These are phyloP conservation scores for Apium graveolens DNA, from an alignment of 129 eudicot species.

Conservation along the genomic window DNA sequence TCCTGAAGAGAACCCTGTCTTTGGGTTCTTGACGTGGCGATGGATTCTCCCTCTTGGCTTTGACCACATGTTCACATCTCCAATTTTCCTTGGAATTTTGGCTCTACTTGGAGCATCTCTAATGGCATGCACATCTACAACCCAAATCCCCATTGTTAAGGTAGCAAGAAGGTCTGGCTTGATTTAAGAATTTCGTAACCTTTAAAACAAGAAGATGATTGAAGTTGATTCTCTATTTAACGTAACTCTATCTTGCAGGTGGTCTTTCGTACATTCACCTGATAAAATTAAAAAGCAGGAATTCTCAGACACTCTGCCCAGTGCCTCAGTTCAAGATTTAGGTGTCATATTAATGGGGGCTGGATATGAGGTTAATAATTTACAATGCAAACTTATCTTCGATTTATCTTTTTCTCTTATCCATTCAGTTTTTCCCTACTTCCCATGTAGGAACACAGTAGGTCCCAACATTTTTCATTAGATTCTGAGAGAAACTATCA, in stretches of 20 bases:
- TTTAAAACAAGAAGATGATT: neutral
- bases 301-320: slow-evolving; percentile 66
- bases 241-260: slow-evolving; percentile 36
- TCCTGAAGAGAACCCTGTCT: slow-evolving; percentile 72
- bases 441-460: neutral
- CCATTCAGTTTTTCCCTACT: too few species aligned
- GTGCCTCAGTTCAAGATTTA: slow-evolving; percentile 79
- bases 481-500: neutral
- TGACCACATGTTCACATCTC: slow-evolving; percentile 95
- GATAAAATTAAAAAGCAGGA: slow-evolving; percentile 73
- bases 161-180: slow-evolving; percentile 80
- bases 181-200: neutral
- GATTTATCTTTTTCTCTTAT: neutral
- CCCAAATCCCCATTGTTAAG: slow-evolving; percentile 89
- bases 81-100: slow-evolving; percentile 68
- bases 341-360: slow-evolving; percentile 84
- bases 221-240: neutral
- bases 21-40: slow-evolving; percentile 90
- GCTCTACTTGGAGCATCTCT: slow-evolving; percentile 78
- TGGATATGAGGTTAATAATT: slow-evolving; percentile 62
- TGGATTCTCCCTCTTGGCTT: slow-evolving; percentile 86
- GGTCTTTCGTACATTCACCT: slow-evolving; percentile 76
- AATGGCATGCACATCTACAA: slow-evolving; percentile 96
- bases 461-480: neutral
- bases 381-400: neutral